These are phyloP conservation scores for Takashimella tepidaria DNA, from an alignment of 1,284 basidiomycete genomes.

Conservation along the genomic window DNA sequence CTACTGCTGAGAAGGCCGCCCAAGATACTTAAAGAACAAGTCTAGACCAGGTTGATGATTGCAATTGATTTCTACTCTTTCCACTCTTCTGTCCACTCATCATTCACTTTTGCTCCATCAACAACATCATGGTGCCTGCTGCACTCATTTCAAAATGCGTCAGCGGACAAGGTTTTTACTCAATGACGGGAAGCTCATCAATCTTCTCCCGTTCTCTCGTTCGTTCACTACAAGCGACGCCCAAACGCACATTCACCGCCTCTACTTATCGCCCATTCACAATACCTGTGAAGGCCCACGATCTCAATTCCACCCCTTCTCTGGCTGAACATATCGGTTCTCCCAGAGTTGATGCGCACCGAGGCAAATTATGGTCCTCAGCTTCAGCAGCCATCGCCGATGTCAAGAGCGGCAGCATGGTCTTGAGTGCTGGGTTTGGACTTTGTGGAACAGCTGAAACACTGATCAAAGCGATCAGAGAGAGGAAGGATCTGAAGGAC, in stretches of 20 bases:
- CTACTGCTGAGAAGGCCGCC: too few relatives aligned
- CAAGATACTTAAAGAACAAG: too few relatives aligned
- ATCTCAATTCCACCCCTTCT: constrained; percentile 23
- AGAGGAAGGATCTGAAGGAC: constrained; percentile 63
- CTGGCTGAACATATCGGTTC: constrained; percentile 17
- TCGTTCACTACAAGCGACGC: too few relatives aligned
- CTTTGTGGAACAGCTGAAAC: constrained; percentile 59
- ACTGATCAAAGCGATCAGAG: constrained; percentile 70
- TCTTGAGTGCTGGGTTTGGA: constrained; percentile 67
- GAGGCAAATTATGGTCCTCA: constrained; percentile 66
- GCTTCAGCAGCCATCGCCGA: constrained; percentile 76
- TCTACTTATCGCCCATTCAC: neutral
- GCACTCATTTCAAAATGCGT: too few relatives aligned
- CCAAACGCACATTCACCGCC: too few relatives aligned
- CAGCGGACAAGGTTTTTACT: neutral
- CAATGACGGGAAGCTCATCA: too few relatives aligned
- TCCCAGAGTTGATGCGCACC: constrained; percentile 22
- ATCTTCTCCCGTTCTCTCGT: too few relatives aligned
- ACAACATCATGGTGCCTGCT: too few relatives aligned
- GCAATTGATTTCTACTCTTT: too few relatives aligned
- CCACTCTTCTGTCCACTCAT: too few relatives aligned
- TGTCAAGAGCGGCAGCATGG: constrained; percentile 68
- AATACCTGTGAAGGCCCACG: neutral
- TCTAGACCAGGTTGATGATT: too few relatives aligned
- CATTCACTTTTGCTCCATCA: too few relatives aligned